Base-by-base conservation (phyloP, 2,329 filamentous ascomycete genomes). In the Aureobasidium sp. region DNA sequence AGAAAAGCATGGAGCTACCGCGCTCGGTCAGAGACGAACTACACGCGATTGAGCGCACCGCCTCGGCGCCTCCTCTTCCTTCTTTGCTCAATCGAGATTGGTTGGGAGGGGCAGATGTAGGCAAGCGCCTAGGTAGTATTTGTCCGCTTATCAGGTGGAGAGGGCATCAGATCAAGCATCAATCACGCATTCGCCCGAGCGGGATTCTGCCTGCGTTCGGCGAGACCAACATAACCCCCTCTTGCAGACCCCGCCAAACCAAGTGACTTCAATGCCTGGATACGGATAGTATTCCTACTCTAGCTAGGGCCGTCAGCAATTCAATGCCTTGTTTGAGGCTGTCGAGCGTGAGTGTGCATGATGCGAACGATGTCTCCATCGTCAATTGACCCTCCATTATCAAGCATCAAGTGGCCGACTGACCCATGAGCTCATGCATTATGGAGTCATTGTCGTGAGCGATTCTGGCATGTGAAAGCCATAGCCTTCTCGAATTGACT, bases 71-170 rank as follows among this genome's bases (percentile, higher is more conserved):
- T 58, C 42, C 42, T 48, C 42, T 23, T 47, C 41, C 34, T 60
- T 51, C 34, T 60, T 23, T 47, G 46, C 44, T 32, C 44, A 26
- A 60, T 60, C 57, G 57, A 60, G 46, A 60, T 60, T 60, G 46
- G 57, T 20, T 13, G 46, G 23, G 44, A 51, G 56, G 32, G 56
- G 56, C 46, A 48, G 46, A 48, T n/a, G 46, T 48, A 48, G 34
- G 50, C 53, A 58, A 51, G 57, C 57, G 57, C 57, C 44, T 50
- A 39, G 47, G 20, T 59, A 32, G 26, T 32, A 48, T 57, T 47
- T 57, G 53, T 50, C 56, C 57, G 57, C 57, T 60, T 60, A 60
- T 60, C 57, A 60, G 57, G 55, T 36, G 41, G 55, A 44, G 44
- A 32, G 26, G 51, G 4, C 37, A 55, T 42, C 44, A 52, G 37